Percentiles rank a stretch among this genome's conserved stretches.
phyloP scores from a whole-genome alignment of 1,284 basidiomycete species.

The Sparassis latifolia region DNA sequence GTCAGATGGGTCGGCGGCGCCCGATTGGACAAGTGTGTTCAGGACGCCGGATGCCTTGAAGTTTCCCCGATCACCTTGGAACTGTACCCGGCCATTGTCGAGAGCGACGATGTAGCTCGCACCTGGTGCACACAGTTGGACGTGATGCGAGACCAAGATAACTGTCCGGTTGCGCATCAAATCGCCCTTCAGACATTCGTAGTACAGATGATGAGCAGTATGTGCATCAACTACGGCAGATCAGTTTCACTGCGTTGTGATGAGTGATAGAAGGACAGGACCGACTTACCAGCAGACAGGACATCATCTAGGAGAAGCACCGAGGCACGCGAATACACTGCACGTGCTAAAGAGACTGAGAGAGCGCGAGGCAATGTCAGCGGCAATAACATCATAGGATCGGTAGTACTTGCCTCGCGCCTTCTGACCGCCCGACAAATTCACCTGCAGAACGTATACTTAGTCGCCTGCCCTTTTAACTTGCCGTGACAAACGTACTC shows the following conservation, averaged over 20 bases:
- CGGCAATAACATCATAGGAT: not conserved
- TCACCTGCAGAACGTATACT: conserved; percentile 44
- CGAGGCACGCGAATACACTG: conserved; percentile 88
- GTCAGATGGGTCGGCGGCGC: conserved; percentile 37
- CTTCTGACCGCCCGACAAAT: conserved; percentile 93
- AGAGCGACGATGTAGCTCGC: conserved; percentile 74
- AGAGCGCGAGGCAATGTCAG: conserved; percentile 1
- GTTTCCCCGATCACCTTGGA: conserved; percentile 58
- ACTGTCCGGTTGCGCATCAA: conserved; percentile 76
- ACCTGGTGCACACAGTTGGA: conserved; percentile 69
- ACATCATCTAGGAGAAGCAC: conserved; percentile 88
- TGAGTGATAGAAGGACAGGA: not conserved
- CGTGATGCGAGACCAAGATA: conserved; percentile 86
- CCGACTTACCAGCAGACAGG: conserved; percentile 52
- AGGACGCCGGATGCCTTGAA: conserved; percentile 69
- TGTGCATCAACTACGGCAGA: conserved; percentile 67
- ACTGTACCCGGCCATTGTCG: conserved; percentile 82
- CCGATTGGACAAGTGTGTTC: conserved; percentile 60
- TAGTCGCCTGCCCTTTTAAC: conserved; percentile 18
- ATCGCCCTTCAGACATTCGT: conserved; percentile 81
- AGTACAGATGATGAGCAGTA: conserved; percentile 80
- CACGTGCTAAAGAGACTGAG: conserved; percentile 78
- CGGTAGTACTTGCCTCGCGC: conserved; percentile 57
- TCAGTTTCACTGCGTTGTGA: not conserved
- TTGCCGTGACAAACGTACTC: conserved; percentile 35